Evolutionary conservation across 257 asterid genomes (phyloP), one percentile per base, ranked within the genome.

Genomic region (Scutellaria baicalensis): DNA sequence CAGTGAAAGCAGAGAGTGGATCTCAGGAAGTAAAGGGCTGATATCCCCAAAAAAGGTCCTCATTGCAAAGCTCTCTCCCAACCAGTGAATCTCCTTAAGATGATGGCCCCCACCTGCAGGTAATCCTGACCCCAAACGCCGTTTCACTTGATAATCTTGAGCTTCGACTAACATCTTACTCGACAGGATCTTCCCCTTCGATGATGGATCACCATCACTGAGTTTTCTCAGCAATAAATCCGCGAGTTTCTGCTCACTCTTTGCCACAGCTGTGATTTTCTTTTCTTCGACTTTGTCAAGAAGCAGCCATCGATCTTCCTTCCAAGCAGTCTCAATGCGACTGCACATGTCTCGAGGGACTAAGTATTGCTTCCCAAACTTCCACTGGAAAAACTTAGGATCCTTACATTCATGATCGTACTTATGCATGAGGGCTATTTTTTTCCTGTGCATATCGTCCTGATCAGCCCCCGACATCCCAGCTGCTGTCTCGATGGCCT

Each of bases 401-500:
- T 87, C 91, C 33, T 81, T 84, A 52, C 80, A 81, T 0, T 84
- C 90, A 1, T 80, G 75, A 4, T 87, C 93, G 35, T 93, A 93
- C 64, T 93, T 93, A 8, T 71, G 87, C 71, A 79, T 69, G 4
- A 88, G 73, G 4, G 84, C 77, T 6, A 35, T 18, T 66, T 95
- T 70, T 58, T 83, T 75, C 64, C 71, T 90, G 61, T 81, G 92
- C 88, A 88, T 84, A 6, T 83, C 92, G 12, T 87, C 95, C 57
- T 79, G 82, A 11, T 88, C 88, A 4, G 72, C 27, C 1, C 89
- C 97, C 0, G 97, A 88, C 44, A 87, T 69, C 75, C 90, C 98
- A 14, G 97, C 91, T 2, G 87, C 96, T 5, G 92, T 71, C 70
- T 93, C 98, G 43, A 93, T 84, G 36, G 97, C 98, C 84, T 93